Base-by-base conservation (phyloP, 1,284 basidiomycete genomes). In the Puccinia brachypodii region DNA sequence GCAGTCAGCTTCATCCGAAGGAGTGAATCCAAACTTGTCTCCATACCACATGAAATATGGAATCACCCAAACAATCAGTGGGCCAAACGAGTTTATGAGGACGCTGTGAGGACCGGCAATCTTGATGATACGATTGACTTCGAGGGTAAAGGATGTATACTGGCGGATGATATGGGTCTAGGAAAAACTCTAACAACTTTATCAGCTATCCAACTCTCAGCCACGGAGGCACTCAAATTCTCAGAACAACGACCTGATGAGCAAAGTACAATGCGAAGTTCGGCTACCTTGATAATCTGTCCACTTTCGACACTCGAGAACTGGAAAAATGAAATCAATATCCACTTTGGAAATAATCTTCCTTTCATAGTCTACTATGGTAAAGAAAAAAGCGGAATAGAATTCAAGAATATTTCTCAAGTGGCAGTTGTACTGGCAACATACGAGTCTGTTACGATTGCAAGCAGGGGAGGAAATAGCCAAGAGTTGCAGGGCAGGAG, bases 141-240 rank as follows among this genome's bases (percentile, higher is more conserved):
- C 11, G 22, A 42, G 19, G 8, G 7, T 28, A 42, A 69, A 16
- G 66, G 66, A 69, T 42, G 66, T 25, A 69, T 69, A 3, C 25
- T 69, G n/a, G 64, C 64, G 3, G 64, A 68, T 33, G 36, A 68
- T 28, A 69, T 69, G 66, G 66, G 36, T 2, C 66, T 69, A 8
- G 66, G 66, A 47, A 69, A 44, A 25, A 69, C 66, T 1, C 33
- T 69, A 33, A 69, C 38, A 44, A 69, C 66, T 7, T 19, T 69
- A 25, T n/a, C 40, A 1, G 16, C 25, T 25, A 69, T 69, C 9
- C 66, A 31, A 69, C 38, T 42, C 42, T 69, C 22, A 7, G 0
- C 3, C 3, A 14, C 3, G 4, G 19, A 42, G 25, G 38, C 66
- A 4, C 9, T 25, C 0, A 4, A 2, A 28, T 69, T 69, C 44